phyloP scores from a whole-genome alignment of 2,329 filamentous ascomycete species.

The Colletotrichum karsti region DNA sequence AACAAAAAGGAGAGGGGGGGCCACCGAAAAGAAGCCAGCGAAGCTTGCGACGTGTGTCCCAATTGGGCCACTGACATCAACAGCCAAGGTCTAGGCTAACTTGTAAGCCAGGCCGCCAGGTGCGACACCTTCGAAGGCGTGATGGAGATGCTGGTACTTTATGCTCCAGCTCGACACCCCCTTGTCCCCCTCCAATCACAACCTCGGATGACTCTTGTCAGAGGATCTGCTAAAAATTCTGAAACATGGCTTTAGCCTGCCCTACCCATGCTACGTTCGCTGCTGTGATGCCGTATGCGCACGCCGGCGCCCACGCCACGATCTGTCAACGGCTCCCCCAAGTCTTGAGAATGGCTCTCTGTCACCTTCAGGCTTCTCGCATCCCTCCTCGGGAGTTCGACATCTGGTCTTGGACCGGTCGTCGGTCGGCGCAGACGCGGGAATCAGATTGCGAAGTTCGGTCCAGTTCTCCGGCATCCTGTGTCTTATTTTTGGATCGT shows the following conservation, averaged over 20 bases:
- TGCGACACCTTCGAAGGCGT: conserved; percentile 19
- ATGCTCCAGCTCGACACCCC: conserved; percentile 22
- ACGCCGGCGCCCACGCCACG: conserved; percentile 23
- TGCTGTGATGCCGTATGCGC: conserved; percentile 10
- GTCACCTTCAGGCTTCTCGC: not conserved
- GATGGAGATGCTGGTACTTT: conserved; percentile 25
- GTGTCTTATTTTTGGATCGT: not conserved
- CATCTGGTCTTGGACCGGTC: not conserved
- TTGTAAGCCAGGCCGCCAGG: conserved; percentile 12
- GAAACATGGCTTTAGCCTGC: conserved; percentile 25
- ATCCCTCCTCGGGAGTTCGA: not conserved
- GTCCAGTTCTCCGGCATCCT: not conserved
- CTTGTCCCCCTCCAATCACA: conserved; percentile 17
- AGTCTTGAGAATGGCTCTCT: not conserved
- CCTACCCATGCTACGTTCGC: conserved; percentile 8
- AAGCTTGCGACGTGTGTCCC: conserved; percentile 25
- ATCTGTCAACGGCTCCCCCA: conserved; percentile 20
- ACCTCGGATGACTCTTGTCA: conserved; percentile 27
- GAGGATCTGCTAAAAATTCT: conserved; percentile 26
- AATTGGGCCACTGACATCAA: conserved; percentile 22
- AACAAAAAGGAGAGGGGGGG: conserved; percentile 1
- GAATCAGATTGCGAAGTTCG: not conserved
- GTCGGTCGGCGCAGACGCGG: not conserved
- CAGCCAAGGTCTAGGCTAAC: conserved; percentile 10
- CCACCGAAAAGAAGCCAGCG: not conserved